Evolutionary conservation across 2,329 filamentous ascomycete genomes (phyloP).

Genomic region (Verticillium zaregamsianum): DNA sequence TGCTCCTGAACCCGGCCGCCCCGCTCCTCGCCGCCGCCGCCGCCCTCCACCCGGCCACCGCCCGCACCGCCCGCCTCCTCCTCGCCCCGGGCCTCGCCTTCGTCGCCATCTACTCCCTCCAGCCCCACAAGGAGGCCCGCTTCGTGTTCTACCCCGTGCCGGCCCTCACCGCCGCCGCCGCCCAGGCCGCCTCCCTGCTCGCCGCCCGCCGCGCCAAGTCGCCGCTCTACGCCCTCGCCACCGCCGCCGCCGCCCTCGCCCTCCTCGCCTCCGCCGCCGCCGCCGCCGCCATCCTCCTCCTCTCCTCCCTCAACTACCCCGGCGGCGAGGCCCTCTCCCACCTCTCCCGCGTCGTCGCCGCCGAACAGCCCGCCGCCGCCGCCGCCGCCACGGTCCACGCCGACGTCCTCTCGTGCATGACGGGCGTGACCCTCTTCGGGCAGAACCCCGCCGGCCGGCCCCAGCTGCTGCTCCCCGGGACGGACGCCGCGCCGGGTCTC

Average conservation of each 20-base stretch:
- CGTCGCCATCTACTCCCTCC: slow-evolving; percentile 74
- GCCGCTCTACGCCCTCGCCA: slow-evolving; percentile 36
- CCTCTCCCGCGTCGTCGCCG: slow-evolving; percentile 36
- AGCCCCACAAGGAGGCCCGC: slow-evolving; percentile 94
- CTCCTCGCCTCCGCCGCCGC: slow-evolving; percentile 55
- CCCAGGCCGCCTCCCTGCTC: slow-evolving; percentile 68
- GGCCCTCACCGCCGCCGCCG: slow-evolving; percentile 71
- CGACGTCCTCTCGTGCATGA: slow-evolving; percentile 64
- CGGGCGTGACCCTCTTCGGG: slow-evolving; percentile 63
- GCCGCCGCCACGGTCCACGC: slow-evolving; percentile 49
- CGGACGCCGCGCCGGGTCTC: slow-evolving; percentile 10
- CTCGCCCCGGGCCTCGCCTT: slow-evolving; percentile 68
- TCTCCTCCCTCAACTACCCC: slow-evolving; percentile 90
- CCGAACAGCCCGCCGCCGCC: slow-evolving; percentile 16
- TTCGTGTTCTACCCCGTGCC: slow-evolving; percentile 91
- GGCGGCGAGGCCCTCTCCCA: slow-evolving; percentile 72
- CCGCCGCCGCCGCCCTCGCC: slow-evolving; percentile 52
- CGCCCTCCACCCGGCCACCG: slow-evolving; percentile 41
- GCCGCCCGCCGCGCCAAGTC: slow-evolving; percentile 63
- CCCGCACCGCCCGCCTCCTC: slow-evolving; percentile 39
- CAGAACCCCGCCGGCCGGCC: slow-evolving; percentile 38
- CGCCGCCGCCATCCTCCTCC: slow-evolving; percentile 64
- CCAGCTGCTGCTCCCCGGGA: slow-evolving; percentile 22
- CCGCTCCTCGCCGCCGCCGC: slow-evolving; percentile 53
- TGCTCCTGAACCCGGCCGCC: slow-evolving; percentile 75